phyloP scores from a whole-genome alignment of 768 basidiomycete species.

The Podaxis sp. region DNA sequence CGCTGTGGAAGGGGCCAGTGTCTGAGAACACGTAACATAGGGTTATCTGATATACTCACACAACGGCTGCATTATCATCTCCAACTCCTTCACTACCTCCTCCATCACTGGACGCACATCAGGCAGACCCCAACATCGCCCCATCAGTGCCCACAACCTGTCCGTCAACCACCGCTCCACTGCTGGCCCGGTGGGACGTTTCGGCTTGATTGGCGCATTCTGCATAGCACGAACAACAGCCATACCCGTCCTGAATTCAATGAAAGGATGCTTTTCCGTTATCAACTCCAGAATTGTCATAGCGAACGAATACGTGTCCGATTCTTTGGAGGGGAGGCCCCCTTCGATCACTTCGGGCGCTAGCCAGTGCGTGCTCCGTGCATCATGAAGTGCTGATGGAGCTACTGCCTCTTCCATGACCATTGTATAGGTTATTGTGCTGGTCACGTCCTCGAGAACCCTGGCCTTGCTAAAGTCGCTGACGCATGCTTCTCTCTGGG shows the following conservation, averaged over 20 bases:
- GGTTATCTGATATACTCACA: no score
- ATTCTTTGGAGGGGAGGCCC: slow-evolving; percentile 41
- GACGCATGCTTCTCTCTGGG: neutral
- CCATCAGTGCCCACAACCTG: slow-evolving; percentile 46
- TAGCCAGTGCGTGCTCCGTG: slow-evolving; percentile 55
- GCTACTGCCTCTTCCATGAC: slow-evolving; percentile 24
- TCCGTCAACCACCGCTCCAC: slow-evolving; percentile 42
- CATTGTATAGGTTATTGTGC: neutral
- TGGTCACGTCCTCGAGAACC: neutral
- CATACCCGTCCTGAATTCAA: slow-evolving; percentile 48
- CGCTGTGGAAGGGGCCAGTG: no score
- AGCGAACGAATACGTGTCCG: slow-evolving; percentile 58
- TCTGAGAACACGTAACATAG: no score
- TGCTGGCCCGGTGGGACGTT: slow-evolving; percentile 37
- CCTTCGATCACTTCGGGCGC: slow-evolving; percentile 58
- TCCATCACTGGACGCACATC: slow-evolving; percentile 39
- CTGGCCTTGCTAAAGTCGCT: slow-evolving; percentile 2
- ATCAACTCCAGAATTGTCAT: slow-evolving; percentile 62
- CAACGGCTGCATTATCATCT: no score
- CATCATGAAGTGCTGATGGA: slow-evolving; percentile 35
- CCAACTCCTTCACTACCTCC: slow-evolving; percentile 27
- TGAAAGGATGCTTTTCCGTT: slow-evolving; percentile 52
- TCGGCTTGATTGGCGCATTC: slow-evolving; percentile 29
- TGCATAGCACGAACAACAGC: slow-evolving; percentile 47
- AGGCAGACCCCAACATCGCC: slow-evolving; percentile 45